These are phyloP conservation scores for Clavispora vitiphila DNA, from an alignment of 805 yeast genomes.

Conservation along the genomic window DNA sequence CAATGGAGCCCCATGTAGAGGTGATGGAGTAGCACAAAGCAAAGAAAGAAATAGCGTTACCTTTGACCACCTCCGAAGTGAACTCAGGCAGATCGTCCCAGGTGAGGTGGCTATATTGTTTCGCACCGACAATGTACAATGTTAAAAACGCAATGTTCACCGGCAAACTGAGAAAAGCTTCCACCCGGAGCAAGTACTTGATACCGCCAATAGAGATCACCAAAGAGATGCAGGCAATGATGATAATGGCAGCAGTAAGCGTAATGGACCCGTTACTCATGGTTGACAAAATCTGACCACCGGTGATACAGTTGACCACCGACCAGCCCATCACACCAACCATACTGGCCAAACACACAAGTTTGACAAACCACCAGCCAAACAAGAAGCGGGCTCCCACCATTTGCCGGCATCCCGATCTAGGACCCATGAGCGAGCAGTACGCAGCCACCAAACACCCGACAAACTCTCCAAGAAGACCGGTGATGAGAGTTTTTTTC, in stretches of 20 bases:
- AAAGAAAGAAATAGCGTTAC: slow-evolving; percentile 70
- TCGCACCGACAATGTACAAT: slow-evolving; percentile 58
- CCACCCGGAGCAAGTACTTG: slow-evolving; percentile 62
- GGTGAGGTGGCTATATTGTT: slow-evolving; percentile 36
- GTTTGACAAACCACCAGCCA: slow-evolving; percentile 81
- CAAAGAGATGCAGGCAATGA: slow-evolving; percentile 61
- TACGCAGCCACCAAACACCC: slow-evolving; percentile 81
- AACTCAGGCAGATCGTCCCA: slow-evolving; percentile 15
- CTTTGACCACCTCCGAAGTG: slow-evolving; percentile 40
- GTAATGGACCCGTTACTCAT: slow-evolving; percentile 65
- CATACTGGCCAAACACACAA: slow-evolving; percentile 66
- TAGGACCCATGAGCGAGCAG: slow-evolving; percentile 83
- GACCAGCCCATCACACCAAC: slow-evolving; percentile 89
- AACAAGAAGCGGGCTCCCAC: slow-evolving; percentile 74
- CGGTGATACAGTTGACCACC: slow-evolving; percentile 83
- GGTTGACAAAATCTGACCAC: slow-evolving; percentile 74
- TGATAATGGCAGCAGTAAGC: slow-evolving; percentile 66
- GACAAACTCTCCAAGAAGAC: slow-evolving; percentile 55
- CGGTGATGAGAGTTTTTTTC: slow-evolving; percentile 56
- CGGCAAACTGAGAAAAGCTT: slow-evolving; percentile 63
- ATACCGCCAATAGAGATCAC: slow-evolving; percentile 76
- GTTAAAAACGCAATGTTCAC: slow-evolving; percentile 63
- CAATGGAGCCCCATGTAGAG: slow-evolving; percentile 84
- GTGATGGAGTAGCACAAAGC: slow-evolving; percentile 73
- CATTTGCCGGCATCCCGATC: slow-evolving; percentile 88